Evolutionary conservation across 1,139 yeast genomes (phyloP), one percentile per base, ranked within the genome.

Genomic region (Yamadazyma atlantica): DNA sequence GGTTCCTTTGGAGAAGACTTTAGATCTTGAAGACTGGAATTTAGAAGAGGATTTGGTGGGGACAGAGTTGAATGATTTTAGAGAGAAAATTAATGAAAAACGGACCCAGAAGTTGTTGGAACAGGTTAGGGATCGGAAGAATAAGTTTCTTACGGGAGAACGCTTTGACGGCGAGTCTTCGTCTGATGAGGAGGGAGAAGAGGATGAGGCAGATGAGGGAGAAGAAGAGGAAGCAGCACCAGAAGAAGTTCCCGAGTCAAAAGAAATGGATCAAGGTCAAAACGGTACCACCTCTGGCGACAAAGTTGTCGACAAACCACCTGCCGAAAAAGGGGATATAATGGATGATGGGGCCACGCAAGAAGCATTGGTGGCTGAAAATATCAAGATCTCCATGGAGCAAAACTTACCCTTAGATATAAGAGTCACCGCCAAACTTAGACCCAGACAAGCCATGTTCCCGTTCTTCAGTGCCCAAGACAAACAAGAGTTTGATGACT

Each of bases 361-460:
- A 43, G 75, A 69, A 46, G 70, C 73, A 3, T 59, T 70, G 38
- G 58, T 71, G 9, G 56, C 68, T 8, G 75, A 70, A 43, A 58
- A 63, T 38, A 60, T 70, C 30, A 66, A 65, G 35, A 62, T 61
- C 33, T 55, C 65, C 2, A 59, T 72, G 36, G 73, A 65, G 25
- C 60, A 67, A 24, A 65, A 69, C 40, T 51, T 58, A 27, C 66
- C 77, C 25, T 54, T 79, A 39, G 97, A 90, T 58, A 75, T 79
- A 34, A 80, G 77, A 49, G 77, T 85, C 13, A 72, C 84, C n/a
- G 61, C 60, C 33, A 70, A 66, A 35, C 64, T 81, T 21, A 73
- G 75, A 41, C 79, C 83, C 4, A 74, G 85, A 46, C 82, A 84
- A 40, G 80, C 83, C 33, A 83, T 85, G 85, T 90, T 89, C 52